A percentile compares a stretch with the other conserved stretches of the same genome.
phyloP scores from a whole-genome alignment of 768 basidiomycete genomes.

The Ramaria sp. region DNA sequence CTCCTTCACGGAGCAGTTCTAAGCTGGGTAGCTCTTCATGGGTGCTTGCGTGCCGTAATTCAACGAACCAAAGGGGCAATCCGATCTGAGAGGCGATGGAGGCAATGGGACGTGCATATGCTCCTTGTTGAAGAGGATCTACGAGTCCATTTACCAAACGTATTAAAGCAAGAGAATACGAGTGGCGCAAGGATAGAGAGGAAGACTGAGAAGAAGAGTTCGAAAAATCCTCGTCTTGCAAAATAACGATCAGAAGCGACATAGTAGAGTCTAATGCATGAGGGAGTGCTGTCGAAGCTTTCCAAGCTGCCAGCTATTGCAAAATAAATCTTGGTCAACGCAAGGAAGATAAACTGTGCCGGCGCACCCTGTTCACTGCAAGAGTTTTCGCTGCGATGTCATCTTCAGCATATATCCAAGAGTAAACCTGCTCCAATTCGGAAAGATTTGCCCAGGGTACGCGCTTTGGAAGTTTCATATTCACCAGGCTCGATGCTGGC shows the following conservation, averaged over 20 bases:
- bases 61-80: slow-evolving; percentile 82
- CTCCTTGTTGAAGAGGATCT: slow-evolving; percentile 83
- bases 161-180: slow-evolving; percentile 72
- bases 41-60: slow-evolving; percentile 88
- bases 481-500: no score
- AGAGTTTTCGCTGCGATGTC: slow-evolving; percentile 41
- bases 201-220: slow-evolving; percentile 6
- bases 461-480: slow-evolving; percentile 66
- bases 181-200: slow-evolving; percentile 52
- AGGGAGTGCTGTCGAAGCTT: slow-evolving; percentile 59
- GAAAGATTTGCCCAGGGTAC: slow-evolving; percentile 63
- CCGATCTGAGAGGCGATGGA: slow-evolving; percentile 80
- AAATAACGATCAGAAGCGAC: slow-evolving; percentile 46
- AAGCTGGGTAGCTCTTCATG: slow-evolving; percentile 91
- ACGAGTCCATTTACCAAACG: slow-evolving; percentile 92
- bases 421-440: slow-evolving; percentile 68
- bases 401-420: slow-evolving; percentile 60
- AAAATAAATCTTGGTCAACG: slow-evolving; percentile 3
- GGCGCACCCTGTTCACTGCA: slow-evolving; percentile 56
- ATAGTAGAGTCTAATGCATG: slow-evolving; percentile 71
- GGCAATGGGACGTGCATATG: slow-evolving; percentile 84
- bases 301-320: slow-evolving; percentile 68
- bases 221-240: slow-evolving; percentile 35
- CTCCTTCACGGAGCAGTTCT: slow-evolving; percentile 65
- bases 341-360: background rate